A percentile compares a stretch with the other conserved stretches of the same genome.
Evolutionary conservation across 352 stramenopile species (phyloP).

Genomic region (Aphanomyces astaci): DNA sequence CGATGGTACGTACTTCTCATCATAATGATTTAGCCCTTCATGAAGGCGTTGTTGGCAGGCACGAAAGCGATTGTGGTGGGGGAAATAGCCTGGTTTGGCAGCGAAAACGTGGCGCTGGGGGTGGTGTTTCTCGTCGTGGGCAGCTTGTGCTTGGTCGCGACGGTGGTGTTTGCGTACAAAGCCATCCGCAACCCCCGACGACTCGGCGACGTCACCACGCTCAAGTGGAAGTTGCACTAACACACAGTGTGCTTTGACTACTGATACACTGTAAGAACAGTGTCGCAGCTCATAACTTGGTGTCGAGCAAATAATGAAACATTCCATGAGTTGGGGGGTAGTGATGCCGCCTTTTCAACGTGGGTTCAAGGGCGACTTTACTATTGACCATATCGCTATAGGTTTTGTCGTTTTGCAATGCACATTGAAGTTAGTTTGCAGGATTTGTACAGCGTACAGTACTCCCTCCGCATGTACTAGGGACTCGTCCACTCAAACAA

Average conservation of each 20-base stretch:
- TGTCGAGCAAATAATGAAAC: too few relatives aligned
- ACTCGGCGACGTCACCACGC: slow-evolving; percentile 39
- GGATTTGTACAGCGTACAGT: too few relatives aligned
- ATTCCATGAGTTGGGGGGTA: too few relatives aligned
- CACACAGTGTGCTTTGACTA: not conserved
- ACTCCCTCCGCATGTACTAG: too few relatives aligned
- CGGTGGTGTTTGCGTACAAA: slow-evolving; percentile 38
- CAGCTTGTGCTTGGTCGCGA: slow-evolving; percentile 41
- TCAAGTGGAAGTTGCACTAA: slow-evolving; percentile 48
- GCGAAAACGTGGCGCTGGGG: slow-evolving; percentile 44
- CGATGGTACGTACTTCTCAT: not conserved
- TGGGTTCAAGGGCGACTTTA: not conserved
- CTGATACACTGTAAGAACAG: too few relatives aligned
- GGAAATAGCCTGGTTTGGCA: slow-evolving; percentile 63
- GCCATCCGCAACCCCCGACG: slow-evolving; percentile 41
- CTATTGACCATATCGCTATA: not conserved
- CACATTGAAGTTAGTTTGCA: not conserved
- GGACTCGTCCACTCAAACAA: too few relatives aligned
- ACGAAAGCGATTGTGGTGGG: slow-evolving; percentile 60
- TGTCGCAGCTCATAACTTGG: too few relatives aligned
- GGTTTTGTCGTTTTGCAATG: too few relatives aligned
- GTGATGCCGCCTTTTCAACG: not conserved
- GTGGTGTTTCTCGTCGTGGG: slow-evolving; percentile 49
- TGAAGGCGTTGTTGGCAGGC: slow-evolving; percentile 46
- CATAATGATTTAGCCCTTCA: too few relatives aligned